A percentile compares a stretch with the other conserved stretches of the same genome.
Conservation (phyloP, 495 filamentous ascomycete genomes). For the Symbiotaphrina buchneri region DNA sequence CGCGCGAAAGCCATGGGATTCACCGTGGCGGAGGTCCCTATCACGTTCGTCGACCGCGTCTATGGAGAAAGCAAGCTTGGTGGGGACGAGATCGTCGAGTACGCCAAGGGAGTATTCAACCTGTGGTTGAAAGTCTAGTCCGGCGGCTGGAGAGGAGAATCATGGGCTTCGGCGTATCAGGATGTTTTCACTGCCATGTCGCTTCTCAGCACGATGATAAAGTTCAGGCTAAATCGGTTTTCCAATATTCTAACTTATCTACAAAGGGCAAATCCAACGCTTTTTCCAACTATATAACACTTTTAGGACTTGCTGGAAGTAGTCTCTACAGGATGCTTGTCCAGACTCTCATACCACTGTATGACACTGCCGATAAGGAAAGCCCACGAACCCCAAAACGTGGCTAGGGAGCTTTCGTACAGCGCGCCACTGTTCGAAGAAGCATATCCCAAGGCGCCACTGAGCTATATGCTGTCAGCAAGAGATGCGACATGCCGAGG, state of each 20-base stretch:
- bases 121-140: conserved; percentile 78
- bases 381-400: conserved; percentile 48
- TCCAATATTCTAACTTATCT: no score
- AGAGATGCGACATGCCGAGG: background rate
- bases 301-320: no score
- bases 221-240: no score
- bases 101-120: conserved; percentile 76
- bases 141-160: no score
- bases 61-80: conserved; percentile 93
- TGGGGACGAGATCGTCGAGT: conserved; percentile 92
- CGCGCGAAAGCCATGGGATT: conserved; percentile 83
- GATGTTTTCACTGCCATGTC: no score
- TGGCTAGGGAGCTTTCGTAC: conserved; percentile 32
- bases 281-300: no score
- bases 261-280: no score
- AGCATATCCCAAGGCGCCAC: conserved; percentile 39
- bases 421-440: conserved; percentile 20
- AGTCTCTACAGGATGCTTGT: conserved; percentile 35
- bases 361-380: conserved; percentile 41
- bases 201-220: no score
- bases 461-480: conserved; percentile 12
- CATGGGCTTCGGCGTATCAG: no score
- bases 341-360: conserved; percentile 42
- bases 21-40: conserved; percentile 80
- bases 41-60: conserved; percentile 84